These are phyloP conservation scores for Pyricularia grisea DNA, from an alignment of 2,329 filamentous ascomycete species.

Conservation along the genomic window DNA sequence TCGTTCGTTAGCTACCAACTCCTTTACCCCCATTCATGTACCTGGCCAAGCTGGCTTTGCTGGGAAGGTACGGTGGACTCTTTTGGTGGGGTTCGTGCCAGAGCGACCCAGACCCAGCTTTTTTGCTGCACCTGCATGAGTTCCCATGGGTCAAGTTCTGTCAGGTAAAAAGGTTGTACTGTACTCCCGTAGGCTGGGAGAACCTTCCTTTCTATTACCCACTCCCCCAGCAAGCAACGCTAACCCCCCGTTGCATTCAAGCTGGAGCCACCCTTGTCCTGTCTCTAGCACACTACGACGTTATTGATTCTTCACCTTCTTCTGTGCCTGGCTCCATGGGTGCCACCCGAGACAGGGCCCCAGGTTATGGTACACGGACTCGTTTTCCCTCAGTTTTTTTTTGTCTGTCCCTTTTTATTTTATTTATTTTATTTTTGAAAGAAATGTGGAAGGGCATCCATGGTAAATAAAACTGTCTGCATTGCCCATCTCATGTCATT, in stretches of 20 bases:
- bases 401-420: background rate
- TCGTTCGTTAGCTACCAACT: background rate
- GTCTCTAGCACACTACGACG: background rate
- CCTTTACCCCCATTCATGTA: background rate
- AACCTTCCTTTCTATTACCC: background rate
- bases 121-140: background rate
- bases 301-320: background rate
- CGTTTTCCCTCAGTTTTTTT: background rate
- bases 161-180: background rate
- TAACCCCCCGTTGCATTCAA: background rate
- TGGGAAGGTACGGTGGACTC: background rate
- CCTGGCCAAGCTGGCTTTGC: background rate
- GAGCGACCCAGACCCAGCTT: background rate
- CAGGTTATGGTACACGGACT: slow-evolving; percentile 1
- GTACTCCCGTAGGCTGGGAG: background rate
- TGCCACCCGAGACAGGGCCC: slow-evolving; percentile 2
- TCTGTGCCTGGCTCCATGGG: background rate
- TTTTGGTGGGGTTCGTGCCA: background rate
- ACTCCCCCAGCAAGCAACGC: background rate
- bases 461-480: background rate
- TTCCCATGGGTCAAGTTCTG: background rate
- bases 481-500: background rate
- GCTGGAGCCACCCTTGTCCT: background rate
- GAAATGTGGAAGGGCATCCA: background rate
- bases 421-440: background rate